Percentiles rank a stretch among this genome's conserved stretches.
Conservation (phyloP, 805 yeast species). For the Scheffersomyces amazonensis region DNA sequence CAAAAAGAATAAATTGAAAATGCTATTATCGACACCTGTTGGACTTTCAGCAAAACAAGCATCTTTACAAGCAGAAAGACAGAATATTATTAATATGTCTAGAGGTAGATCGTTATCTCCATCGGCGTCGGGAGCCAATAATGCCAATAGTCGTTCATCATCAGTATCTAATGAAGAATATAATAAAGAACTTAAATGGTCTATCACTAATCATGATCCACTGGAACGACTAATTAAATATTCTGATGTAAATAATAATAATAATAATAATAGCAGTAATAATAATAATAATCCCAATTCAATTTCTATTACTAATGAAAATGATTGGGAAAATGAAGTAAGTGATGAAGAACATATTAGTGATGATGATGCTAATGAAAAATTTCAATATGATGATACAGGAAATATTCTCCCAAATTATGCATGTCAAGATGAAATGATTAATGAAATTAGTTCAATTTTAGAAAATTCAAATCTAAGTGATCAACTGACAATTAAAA, state of each 20-base stretch:
- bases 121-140: constrained; percentile 14
- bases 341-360: constrained; percentile 62
- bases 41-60: too few relatives aligned
- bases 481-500: constrained; percentile 48
- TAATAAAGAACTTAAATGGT: constrained; percentile 52
- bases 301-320: constrained; percentile 8
- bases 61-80: too few relatives aligned
- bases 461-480: constrained; percentile 38
- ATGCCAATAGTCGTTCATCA: constrained; percentile 24
- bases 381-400: constrained; percentile 60
- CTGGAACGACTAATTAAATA: constrained; percentile 52
- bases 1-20: too few relatives aligned
- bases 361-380: constrained; percentile 55
- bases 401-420: constrained; percentile 58
- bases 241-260: constrained; percentile 2
- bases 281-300: constrained; percentile 7
- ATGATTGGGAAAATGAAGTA: constrained; percentile 29
- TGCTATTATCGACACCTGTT: too few relatives aligned
- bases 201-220: constrained; percentile 72
- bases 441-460: constrained; percentile 33
- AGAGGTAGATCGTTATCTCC: constrained; percentile 40
- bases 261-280: constrained; percentile 9
- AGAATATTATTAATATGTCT: too few relatives aligned
- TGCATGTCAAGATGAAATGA: constrained; percentile 43
- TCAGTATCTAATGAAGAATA: constrained; percentile 35